These are phyloP conservation scores for Pseudonitzschia pungens DNA, from an alignment of 108 stramenopile species.

Conservation along the genomic window DNA sequence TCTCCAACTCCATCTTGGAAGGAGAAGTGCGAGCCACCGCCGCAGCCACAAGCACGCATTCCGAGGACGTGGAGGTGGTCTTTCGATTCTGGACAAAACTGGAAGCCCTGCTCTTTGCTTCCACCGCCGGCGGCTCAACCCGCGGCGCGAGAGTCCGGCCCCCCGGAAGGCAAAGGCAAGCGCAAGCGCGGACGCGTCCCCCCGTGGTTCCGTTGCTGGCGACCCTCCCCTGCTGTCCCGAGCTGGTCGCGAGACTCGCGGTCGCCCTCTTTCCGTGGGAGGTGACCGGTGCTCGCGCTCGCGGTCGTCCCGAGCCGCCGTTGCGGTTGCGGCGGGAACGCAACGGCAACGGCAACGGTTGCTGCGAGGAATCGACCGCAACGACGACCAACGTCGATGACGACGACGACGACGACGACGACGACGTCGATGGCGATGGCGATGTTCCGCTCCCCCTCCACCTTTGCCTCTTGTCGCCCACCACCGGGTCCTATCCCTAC, in stretches of 20 bases:
- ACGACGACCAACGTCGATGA: no score
- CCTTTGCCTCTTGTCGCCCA: not conserved
- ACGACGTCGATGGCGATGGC: not conserved
- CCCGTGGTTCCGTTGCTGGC: not conserved
- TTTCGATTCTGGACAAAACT: not conserved
- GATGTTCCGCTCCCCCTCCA: not conserved
- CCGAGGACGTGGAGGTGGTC: not conserved
- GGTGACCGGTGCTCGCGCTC: not conserved
- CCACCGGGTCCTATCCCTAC: no score
- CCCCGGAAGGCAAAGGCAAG: not conserved
- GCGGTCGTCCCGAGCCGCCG: not conserved
- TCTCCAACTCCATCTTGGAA: no score
- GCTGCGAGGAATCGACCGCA: no score
- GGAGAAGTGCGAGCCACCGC: no score
- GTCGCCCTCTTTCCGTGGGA: conserved; percentile 2
- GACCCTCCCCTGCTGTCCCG: not conserved
- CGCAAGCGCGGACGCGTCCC: no score
- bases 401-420: not conserved
- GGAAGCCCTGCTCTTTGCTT: not conserved
- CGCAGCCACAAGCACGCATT: no score
- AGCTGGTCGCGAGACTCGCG: not conserved
- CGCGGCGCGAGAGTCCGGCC: no score
- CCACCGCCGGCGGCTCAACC: not conserved
- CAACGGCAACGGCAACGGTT: no score
- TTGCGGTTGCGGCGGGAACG: no score